These are phyloP conservation scores for Clonostachys rhizophaga DNA, from an alignment of 2,329 filamentous ascomycete genomes.

Conservation along the genomic window DNA sequence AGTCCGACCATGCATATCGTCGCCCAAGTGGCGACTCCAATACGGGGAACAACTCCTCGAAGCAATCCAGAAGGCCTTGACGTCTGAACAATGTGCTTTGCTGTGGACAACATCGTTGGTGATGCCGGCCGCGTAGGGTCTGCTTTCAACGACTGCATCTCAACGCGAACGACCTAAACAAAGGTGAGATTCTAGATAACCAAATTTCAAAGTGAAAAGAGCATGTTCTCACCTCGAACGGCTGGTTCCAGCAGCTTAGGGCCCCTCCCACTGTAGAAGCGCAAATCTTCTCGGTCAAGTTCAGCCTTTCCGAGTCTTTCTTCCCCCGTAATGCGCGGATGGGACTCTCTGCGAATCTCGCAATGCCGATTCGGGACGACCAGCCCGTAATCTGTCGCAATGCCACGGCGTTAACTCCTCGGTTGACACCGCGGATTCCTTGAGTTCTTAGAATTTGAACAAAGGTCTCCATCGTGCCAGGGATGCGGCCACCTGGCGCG, in stretches of 20 bases:
- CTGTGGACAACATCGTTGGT: conserved; percentile 1
- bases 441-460: conserved; percentile 5
- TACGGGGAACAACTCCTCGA: neutral
- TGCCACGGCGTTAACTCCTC: conserved; percentile 7
- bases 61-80: conserved; percentile 4
- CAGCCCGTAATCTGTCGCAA: conserved; percentile 7
- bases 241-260: conserved; percentile 8
- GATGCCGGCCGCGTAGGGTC: neutral
- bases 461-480: conserved; percentile 5
- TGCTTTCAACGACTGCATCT: neutral
- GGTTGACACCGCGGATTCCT: conserved; percentile 7
- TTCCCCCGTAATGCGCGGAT: conserved; percentile 4
- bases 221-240: conserved; percentile 3
- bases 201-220: neutral
- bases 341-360: conserved; percentile 4
- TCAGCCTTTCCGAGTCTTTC: conserved; percentile 1
- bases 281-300: conserved; percentile 2
- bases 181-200: neutral
- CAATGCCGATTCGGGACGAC: conserved; percentile 9
- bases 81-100: conserved; percentile 3
- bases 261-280: conserved; percentile 7
- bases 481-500: neutral
- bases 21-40: neutral
- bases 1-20: neutral
- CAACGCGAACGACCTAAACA: neutral